Conservation (phyloP, 2,329 filamentous ascomycete species). For the Anthostomella pinea region DNA sequence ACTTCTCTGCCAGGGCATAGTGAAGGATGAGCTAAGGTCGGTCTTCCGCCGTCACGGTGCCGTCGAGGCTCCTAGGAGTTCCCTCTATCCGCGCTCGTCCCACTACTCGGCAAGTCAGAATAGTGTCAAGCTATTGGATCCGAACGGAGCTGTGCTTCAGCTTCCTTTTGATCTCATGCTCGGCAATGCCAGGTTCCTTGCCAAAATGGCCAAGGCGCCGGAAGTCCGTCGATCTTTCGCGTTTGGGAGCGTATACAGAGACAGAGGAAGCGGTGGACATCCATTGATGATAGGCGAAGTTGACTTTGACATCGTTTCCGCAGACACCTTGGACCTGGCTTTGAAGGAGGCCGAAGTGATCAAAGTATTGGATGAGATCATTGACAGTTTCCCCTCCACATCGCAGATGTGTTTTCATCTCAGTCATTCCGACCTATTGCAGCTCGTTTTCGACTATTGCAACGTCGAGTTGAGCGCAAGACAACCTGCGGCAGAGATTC, state of each 20-base stretch:
- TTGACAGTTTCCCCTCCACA: slow-evolving; percentile 75
- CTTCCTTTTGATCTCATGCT: slow-evolving; percentile 92
- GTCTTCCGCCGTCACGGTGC: slow-evolving; percentile 91
- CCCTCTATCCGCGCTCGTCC: slow-evolving; percentile 76
- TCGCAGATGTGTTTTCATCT: slow-evolving; percentile 83
- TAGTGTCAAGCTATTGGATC: slow-evolving; percentile 76
- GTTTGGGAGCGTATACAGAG: slow-evolving; percentile 85
- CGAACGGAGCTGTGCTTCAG: slow-evolving; percentile 83
- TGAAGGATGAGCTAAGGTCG: slow-evolving; percentile 69
- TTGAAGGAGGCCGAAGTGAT: slow-evolving; percentile 91
- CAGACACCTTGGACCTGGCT: slow-evolving; percentile 75
- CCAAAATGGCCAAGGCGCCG: slow-evolving; percentile 61
- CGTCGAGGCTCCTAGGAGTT: slow-evolving; percentile 71
- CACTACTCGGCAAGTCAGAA: slow-evolving; percentile 67
- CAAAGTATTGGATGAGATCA: slow-evolving; percentile 90
- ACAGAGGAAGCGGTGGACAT: slow-evolving; percentile 73
- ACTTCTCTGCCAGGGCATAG: slow-evolving; percentile 67
- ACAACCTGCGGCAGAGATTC: slow-evolving; percentile 71
- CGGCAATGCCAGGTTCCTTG: slow-evolving; percentile 80
- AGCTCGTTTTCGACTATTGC: slow-evolving; percentile 87
- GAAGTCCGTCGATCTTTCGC: slow-evolving; percentile 74
- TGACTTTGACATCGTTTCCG: slow-evolving; percentile 93
- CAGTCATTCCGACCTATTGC: slow-evolving; percentile 82
- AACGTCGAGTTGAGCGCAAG: slow-evolving; percentile 69
- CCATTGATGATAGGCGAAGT: slow-evolving; percentile 83